Conservation (phyloP, 306 rosid genomes). For the Cicer judaicum region DNA sequence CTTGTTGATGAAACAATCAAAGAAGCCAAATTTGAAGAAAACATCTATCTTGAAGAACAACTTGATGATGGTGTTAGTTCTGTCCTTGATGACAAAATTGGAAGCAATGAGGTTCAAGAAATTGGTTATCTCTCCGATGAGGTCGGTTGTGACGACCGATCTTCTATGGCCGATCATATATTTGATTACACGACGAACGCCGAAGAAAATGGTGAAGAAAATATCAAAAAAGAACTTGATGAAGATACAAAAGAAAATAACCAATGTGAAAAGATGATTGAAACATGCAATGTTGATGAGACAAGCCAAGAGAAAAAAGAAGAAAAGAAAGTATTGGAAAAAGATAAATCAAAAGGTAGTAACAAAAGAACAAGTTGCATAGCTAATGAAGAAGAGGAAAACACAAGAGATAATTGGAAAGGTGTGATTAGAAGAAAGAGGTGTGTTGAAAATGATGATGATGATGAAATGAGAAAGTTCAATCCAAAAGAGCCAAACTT, state of each 20-base stretch:
- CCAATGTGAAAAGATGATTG: conserved; percentile 20
- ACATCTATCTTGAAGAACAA: conserved; percentile 44
- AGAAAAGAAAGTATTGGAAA: conserved; percentile 2
- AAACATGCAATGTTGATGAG: conserved; percentile 37
- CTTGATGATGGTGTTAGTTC: conserved; percentile 19
- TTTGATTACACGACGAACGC: conserved; percentile 37
- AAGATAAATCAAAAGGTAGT: conserved; percentile 32
- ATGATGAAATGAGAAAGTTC: conserved; percentile 63
- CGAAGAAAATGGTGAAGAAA: conserved; percentile 42
- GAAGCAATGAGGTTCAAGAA: conserved; percentile 47
- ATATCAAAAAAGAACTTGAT: conserved; percentile 11
- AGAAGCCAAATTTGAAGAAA: conserved; percentile 44
- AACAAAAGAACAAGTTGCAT: conserved; percentile 5
- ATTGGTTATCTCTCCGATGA: conserved; percentile 29
- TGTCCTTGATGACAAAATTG: conserved; percentile 32
- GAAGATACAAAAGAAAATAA: conserved; percentile 25
- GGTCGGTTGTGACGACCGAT: conserved; percentile 47
- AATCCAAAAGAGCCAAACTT: conserved; percentile 81
- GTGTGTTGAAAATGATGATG: conserved; percentile 48
- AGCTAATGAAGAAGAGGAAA: conserved; percentile 39
- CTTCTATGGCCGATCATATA: conserved; percentile 46
- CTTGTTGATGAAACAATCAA: conserved; percentile 39
- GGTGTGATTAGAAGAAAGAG: conserved; percentile 48
- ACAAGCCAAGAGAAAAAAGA: conserved; percentile 31
- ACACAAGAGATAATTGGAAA: conserved; percentile 45